Conservation (phyloP, 768 basidiomycete genomes). For the Lactarius pseudohatsudake region DNA sequence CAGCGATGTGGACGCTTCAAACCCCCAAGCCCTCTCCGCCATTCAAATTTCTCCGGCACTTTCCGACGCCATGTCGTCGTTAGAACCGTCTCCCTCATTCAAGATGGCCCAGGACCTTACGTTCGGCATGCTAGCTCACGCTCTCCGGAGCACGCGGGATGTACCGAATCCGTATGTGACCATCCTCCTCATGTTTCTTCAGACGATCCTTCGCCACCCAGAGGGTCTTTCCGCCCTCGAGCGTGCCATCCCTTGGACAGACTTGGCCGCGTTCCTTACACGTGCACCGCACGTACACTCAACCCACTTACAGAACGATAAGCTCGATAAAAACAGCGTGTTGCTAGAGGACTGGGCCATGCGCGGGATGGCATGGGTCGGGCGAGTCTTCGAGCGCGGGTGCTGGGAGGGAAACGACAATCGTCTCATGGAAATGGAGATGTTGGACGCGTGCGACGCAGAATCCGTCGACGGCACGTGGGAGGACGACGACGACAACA, state of each 20-base stretch:
- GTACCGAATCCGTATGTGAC: conserved; percentile 87
- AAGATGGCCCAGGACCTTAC: conserved; percentile 75
- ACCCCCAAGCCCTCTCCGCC: conserved; percentile 30
- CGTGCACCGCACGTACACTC: conserved; percentile 55
- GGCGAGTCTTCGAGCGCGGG: conserved; percentile 88
- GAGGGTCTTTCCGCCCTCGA: conserved; percentile 64
- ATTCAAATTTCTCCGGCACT: conserved; percentile 38
- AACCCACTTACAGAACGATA: conserved; percentile 18
- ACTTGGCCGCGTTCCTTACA: conserved; percentile 64
- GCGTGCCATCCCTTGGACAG: conserved; percentile 81
- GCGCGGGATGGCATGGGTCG: conserved; percentile 96
- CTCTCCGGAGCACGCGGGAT: conserved; percentile 62
- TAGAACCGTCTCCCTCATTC: conserved; percentile 58
- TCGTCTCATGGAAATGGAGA: conserved; percentile 49
- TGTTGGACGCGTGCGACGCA: conserved; percentile 73
- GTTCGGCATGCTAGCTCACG: conserved; percentile 72
- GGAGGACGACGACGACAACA: conserved; percentile 65
- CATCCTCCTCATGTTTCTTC: conserved; percentile 83
- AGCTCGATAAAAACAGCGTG: conserved; percentile 30
- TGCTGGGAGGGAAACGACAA: conserved; percentile 72
- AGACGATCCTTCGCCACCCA: conserved; percentile 67
- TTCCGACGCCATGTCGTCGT: conserved; percentile 32
- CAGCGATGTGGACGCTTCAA: conserved; percentile 31
- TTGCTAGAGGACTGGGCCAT: conserved; percentile 94
- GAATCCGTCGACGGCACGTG: conserved; percentile 71